Base-by-base conservation (phyloP, 1,139 yeast species). In the Petasospora rhodanensis region DNA sequence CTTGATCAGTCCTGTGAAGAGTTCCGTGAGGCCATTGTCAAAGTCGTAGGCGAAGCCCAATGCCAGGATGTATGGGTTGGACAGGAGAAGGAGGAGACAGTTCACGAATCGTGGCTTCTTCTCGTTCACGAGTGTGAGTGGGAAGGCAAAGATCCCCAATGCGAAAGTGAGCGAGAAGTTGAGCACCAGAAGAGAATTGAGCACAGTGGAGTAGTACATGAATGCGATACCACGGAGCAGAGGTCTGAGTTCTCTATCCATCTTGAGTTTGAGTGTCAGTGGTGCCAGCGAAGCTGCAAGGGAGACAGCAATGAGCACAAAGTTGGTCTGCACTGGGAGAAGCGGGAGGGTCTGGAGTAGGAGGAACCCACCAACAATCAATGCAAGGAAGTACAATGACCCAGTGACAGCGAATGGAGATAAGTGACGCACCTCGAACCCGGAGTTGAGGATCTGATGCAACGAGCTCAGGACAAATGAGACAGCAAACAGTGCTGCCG, bases 111-210 rank as follows among this genome's bases (percentile, higher is more conserved):
- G 37, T 43, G 61, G 46, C 49, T 51, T 13, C 43, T 47, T 41
- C 11, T 54, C 44, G 17, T 49, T 45, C 9, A 84, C 62, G 52
- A 82, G 75, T 0, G 84, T 76, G 52, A 89, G 62, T 4, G 96
- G 95, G 22, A 79, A 61, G 1, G 85, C 74, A 19, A 75, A 58
- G 2, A 84, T 38, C 1, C 95, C 93, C 38, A 89, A 65, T 4
- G 68, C 55, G 34, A 85, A 68, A 0, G 96, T 85, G 43, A 91
- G 66, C 3, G 96, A 70, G 58, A 89, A 91, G 58, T 91, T 89
- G 24, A 89, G 73, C 47, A 87, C 86, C 35, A 93, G 66, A 25
- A 87, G 62, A 0, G 95, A 78, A 9, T 86, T 76, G 27, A 87
- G 67, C 23, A 79, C 66, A 54, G 86, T 68, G 22, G 95, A 79